Evolutionary conservation across 2,329 filamentous ascomycete species (phyloP).

Genomic region (Diatrype stigma): DNA sequence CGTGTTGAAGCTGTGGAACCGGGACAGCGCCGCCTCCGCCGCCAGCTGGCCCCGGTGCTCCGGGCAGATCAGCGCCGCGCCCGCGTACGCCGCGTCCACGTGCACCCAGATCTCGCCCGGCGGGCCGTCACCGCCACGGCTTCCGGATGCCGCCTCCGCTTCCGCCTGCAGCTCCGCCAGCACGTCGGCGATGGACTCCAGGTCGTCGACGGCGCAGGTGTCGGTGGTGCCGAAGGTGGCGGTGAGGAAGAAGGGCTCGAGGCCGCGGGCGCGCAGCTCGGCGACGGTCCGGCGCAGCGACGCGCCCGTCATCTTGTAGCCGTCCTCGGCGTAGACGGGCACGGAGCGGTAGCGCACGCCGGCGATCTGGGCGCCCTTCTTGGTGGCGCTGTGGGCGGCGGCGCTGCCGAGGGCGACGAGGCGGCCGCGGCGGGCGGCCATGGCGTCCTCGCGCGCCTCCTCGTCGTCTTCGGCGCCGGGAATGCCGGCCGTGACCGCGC

Average conservation of each 20-base stretch:
- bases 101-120: constrained; percentile 74
- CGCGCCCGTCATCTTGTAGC: constrained; percentile 66
- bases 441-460: constrained; percentile 64
- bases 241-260: constrained; percentile 84
- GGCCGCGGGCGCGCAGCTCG: constrained; percentile 61
- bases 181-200: constrained; percentile 59
- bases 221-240: constrained; percentile 82
- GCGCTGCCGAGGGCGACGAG: constrained; percentile 79
- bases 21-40: constrained; percentile 40
- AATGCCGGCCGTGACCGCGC: constrained; percentile 52
- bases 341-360: constrained; percentile 78
- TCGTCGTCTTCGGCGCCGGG: constrained; percentile 31
- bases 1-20: constrained; percentile 85
- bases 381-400: constrained; percentile 76
- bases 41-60: constrained; percentile 62
- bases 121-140: constrained; percentile 12
- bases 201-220: constrained; percentile 83
- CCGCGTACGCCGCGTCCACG: constrained; percentile 89
- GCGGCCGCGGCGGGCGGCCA: constrained; percentile 61
- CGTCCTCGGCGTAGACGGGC: constrained; percentile 55
- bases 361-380: constrained; percentile 82
- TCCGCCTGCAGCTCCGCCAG: constrained; percentile 31
- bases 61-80: constrained; percentile 75
- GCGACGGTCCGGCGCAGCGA: constrained; percentile 59
- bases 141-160: constrained; percentile 15